Base-by-base conservation (phyloP, 768 basidiomycete genomes). In the Pleurotus tuber-regium region DNA sequence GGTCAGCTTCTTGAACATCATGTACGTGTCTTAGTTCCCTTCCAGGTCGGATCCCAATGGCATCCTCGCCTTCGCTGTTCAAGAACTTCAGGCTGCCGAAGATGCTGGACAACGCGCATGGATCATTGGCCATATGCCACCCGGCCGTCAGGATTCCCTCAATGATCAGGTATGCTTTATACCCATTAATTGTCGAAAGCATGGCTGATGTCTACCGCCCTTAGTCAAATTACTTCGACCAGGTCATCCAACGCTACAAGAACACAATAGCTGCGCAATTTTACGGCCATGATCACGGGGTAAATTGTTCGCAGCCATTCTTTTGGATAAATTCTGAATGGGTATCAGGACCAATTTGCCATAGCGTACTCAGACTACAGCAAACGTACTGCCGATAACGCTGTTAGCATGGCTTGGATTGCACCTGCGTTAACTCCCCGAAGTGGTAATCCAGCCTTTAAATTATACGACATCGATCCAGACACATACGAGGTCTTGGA, bases 401-500 rank as follows among this genome's bases (percentile, higher is more conserved):
- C 82, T 4, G 64, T 74, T 33, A 73, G 72, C 46, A 65, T 81
- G 16, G 73, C 72, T 1, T 77, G 67, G 58, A 74, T 84, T 31
- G 77, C 73, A 1, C 82, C 82, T 14, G 76, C 84, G 1, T 54
- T 85, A 30, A 84, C 83, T 1, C 83, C 84, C 2, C 71, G 75
- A 53, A 71, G 82, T 81, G 79, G 73, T 28, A 82, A 81, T 57
- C 80, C 75, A 2, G 76, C 75, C 10, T 84, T 78, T 68, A 77
- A 79, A 46, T 63, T 83, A 0, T 84, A 84, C 60, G 83, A 84
- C 46, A 68, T 86, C 23, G 84, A 86, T 58, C 80, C 82, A 2
- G 82, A 82, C 53, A 83, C 82, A 6, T 84, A 78, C 56, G 84
- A 84, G 57, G 63, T 86, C 43, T 79, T 85, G 76, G 83, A 86